A percentile compares a stretch with the other conserved stretches of the same genome.
Evolutionary conservation across 441 rosid genomes (phyloP).

Genomic region (Breynia disticha): DNA sequence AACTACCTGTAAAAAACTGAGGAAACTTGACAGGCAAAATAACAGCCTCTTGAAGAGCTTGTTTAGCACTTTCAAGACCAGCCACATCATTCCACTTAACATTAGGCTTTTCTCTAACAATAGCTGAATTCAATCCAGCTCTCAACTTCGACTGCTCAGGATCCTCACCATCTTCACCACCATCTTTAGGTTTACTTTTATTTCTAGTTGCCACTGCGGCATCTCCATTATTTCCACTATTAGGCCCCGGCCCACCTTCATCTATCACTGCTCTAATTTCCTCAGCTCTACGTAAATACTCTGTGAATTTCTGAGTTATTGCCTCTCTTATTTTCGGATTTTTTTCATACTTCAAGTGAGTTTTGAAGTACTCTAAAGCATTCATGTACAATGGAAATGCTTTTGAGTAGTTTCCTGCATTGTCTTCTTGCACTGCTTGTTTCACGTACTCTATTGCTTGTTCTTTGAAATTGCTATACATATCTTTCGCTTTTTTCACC

Average conservation of each 20-base stretch:
- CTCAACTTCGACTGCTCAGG: constrained; percentile 70
- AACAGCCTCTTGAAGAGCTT: constrained; percentile 86
- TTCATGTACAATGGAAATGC: constrained; percentile 95
- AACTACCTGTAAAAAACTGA: constrained; percentile 74
- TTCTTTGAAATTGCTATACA: constrained; percentile 98
- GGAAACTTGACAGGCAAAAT: constrained; percentile 89
- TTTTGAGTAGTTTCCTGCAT: constrained; percentile 84
- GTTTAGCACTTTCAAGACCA: constrained; percentile 75
- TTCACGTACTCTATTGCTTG: constrained; percentile 97
- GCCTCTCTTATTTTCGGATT: constrained; percentile 90
- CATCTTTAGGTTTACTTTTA: constrained; percentile 78
- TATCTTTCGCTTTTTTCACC: constrained; percentile 12
- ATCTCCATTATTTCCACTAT: constrained; percentile 73
- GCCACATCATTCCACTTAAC: constrained; percentile 72
- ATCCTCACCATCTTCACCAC: constrained; percentile 75
- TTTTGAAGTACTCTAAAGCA: constrained; percentile 94
- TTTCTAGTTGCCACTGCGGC: constrained; percentile 85
- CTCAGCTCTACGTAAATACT: constrained; percentile 96
- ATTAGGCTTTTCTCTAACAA: constrained; percentile 77
- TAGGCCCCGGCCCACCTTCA: constrained; percentile 83
- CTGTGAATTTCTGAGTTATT: constrained; percentile 87
- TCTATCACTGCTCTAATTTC: constrained; percentile 95
- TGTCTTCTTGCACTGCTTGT: constrained; percentile 89
- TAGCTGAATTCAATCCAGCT: constrained; percentile 80
- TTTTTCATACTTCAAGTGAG: constrained; percentile 97